A percentile compares a stretch with the other conserved stretches of the same genome.
Conservation (phyloP, 345 rosid genomes). For the Angophora floribunda region DNA sequence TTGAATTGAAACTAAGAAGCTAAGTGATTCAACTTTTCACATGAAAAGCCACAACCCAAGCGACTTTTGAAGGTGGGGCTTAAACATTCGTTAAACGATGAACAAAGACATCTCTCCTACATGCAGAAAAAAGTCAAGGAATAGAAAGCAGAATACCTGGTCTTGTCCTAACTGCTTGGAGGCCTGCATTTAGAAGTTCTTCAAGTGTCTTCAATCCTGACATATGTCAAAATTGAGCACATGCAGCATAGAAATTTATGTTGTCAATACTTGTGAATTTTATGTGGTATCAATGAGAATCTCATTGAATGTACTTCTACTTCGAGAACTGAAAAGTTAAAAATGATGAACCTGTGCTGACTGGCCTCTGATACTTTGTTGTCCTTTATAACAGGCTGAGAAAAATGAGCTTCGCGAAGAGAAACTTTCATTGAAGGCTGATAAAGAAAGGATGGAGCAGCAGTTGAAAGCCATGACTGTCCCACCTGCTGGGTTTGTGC, state of each 20-base stretch:
- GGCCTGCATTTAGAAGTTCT: background rate
- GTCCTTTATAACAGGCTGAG: constrained; percentile 41
- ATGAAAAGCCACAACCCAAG: background rate
- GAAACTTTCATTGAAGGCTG: constrained; percentile 62
- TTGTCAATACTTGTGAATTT: background rate
- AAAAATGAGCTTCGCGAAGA: constrained; percentile 85
- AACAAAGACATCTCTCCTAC: background rate
- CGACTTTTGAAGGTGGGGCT: background rate
- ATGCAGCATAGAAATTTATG: background rate
- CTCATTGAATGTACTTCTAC: background rate
- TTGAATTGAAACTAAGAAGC: background rate
- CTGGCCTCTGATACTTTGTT: background rate
- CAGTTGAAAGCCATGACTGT: constrained; percentile 52
- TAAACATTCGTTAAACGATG: background rate
- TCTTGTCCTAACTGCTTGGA: background rate
- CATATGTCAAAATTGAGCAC: background rate
- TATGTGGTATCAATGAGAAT: background rate
- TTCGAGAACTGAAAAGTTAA: background rate
- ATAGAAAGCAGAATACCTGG: background rate
- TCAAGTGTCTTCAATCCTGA: background rate
- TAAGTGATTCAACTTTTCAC: background rate
- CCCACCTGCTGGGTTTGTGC: constrained; percentile 50
- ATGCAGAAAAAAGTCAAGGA: background rate
- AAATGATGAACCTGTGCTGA: background rate
- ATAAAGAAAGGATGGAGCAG: constrained; percentile 71